A percentile compares a stretch with the other conserved stretches of the same genome.
Conservation (phyloP, 139 green algal species). For the Micractinium conductrix region DNA sequence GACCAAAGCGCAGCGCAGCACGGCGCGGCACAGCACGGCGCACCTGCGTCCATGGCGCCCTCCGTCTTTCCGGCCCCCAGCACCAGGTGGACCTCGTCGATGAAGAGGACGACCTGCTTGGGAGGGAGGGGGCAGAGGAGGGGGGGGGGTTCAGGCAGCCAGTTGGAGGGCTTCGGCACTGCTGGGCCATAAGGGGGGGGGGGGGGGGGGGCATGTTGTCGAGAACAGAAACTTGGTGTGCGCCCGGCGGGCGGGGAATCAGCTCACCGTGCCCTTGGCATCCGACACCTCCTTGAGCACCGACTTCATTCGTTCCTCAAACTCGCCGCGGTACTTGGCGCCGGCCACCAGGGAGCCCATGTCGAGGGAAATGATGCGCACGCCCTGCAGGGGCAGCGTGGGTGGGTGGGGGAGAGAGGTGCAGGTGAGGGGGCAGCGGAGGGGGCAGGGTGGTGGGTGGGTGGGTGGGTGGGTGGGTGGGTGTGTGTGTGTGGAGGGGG, state of each 20-base stretch:
- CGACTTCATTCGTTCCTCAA: constrained; percentile 94
- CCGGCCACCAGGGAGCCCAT: constrained; percentile 93
- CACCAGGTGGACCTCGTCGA: constrained; percentile 94
- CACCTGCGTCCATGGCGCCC: constrained; percentile 87
- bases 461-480: not conserved
- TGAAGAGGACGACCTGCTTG: constrained; percentile 89
- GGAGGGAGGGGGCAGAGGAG: not conserved
- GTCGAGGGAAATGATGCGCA: constrained; percentile 86
- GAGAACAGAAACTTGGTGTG: too few species aligned
- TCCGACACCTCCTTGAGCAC: constrained; percentile 83
- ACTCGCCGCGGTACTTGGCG: constrained; percentile 92
- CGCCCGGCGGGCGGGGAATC: too few species aligned
- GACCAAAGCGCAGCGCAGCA: too few species aligned
- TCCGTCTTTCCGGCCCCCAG: constrained; percentile 77
- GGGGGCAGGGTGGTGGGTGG: too few species aligned
- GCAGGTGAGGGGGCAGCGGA: not conserved
- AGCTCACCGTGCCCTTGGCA: constrained; percentile 51
- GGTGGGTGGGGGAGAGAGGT: not conserved
- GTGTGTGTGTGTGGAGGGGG: not conserved
- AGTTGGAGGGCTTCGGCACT: too few species aligned
- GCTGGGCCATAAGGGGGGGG: too few species aligned
- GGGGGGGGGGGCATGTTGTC: too few species aligned
- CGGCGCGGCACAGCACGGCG: too few species aligned
- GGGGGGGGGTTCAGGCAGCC: too few species aligned
- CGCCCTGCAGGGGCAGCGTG: constrained; percentile 52